Conservation (phyloP, 441 rosid species). For the Capsella rubella region DNA sequence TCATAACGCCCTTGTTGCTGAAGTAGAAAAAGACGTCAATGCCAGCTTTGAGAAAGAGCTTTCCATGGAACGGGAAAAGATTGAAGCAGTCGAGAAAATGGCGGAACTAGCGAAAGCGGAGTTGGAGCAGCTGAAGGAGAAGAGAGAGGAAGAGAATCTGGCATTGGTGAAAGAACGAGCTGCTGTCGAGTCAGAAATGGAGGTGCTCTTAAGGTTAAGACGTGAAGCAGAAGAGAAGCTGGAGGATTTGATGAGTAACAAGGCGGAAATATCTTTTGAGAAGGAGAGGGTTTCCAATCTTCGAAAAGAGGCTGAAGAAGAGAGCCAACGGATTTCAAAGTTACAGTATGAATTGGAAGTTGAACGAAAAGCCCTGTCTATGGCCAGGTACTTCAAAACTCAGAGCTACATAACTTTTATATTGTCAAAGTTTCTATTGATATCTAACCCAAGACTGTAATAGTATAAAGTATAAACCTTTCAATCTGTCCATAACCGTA, state of each 20-base stretch:
- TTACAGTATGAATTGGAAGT: slow-evolving; percentile 89
- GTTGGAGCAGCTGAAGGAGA: slow-evolving; percentile 73
- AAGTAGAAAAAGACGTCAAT: slow-evolving; percentile 87
- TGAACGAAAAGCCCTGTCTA: slow-evolving; percentile 91
- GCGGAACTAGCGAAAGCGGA: slow-evolving; percentile 85
- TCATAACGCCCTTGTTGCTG: slow-evolving; percentile 88
- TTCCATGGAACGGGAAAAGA: slow-evolving; percentile 76
- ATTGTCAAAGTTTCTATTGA: not conserved
- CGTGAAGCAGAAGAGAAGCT: slow-evolving; percentile 84
- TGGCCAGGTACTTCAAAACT: slow-evolving; percentile 80
- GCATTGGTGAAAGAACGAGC: slow-evolving; percentile 80
- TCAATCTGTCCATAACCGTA: not conserved
- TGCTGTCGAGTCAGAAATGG: slow-evolving; percentile 89
- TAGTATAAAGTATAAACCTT: slow-evolving; percentile 9
- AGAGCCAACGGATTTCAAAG: slow-evolving; percentile 76
- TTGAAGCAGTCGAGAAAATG: slow-evolving; percentile 82
- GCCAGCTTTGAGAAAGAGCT: slow-evolving; percentile 89
- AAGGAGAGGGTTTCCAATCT: slow-evolving; percentile 78
- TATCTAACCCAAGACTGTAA: slow-evolving; percentile 10
- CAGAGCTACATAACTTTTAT: slow-evolving; percentile 1
- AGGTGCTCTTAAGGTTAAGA: slow-evolving; percentile 79
- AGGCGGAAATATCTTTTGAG: slow-evolving; percentile 85
- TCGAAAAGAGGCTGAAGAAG: slow-evolving; percentile 74
- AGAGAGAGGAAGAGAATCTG: slow-evolving; percentile 78
- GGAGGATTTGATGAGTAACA: slow-evolving; percentile 75